Base-by-base conservation (phyloP, 2,329 filamentous ascomycete species). In the Neofusicoccum ribis region DNA sequence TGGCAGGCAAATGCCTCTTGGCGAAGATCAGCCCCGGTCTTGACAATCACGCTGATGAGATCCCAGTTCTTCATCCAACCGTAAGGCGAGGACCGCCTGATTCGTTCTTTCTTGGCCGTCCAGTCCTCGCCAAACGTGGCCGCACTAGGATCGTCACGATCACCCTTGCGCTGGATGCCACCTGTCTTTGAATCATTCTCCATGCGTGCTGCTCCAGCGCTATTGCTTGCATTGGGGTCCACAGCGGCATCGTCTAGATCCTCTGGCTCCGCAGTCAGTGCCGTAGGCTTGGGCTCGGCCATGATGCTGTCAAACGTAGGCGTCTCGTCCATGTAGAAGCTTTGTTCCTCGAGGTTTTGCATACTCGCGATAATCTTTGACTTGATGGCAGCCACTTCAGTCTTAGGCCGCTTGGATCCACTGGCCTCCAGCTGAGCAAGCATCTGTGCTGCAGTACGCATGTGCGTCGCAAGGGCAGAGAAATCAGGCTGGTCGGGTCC, bases 51-150 rank as follows among this genome's bases (percentile, higher is more conserved):
- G 73, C 90, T 93, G 68, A 95, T 84, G 27, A 95, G 83, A 72
- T 95, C 91, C 91, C 91, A 95, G 73, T 93, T 94, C 79, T 91
- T 91, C 88, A 93, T 92, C 87, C 90, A 92, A 9, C 91, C 91
- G 73, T 93, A 95, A 0, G 91, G 91, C 0, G 91, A 94, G 1
- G 91, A 91, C 71, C 91, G 90, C 67, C 91, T 86, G 74, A 95
- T 92, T 20, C 91, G 89, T 77, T 94, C 91, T 72, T 90, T 91
- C 78, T 95, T 95, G 64, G 88, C 85, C 70, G 90, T 87, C 91
- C 91, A 95, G 20, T 91, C 91, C 78, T 95, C 91, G 66, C 92
- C 91, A 77, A 95, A 94, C 5, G 92, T 92, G 9, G 91, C 91
- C 41, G 91, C 91, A 72, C 91, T 93, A 47, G 91, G 91, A 73